Evolutionary conservation across 345 rosid genomes (phyloP).

Genomic region (Anastatica hierochuntica): DNA sequence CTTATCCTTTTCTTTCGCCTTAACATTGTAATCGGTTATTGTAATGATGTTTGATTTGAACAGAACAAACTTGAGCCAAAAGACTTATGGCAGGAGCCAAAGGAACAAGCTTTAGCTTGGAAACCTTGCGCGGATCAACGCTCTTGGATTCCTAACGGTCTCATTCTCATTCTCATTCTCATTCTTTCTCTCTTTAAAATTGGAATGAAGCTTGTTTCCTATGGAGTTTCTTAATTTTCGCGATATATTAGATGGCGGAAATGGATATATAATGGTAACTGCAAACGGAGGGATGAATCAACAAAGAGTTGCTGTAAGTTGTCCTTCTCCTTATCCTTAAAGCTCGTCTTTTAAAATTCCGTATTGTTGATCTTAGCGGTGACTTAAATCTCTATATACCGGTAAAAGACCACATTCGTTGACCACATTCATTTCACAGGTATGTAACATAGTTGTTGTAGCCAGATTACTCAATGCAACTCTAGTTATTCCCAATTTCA

Average conservation of each 20-base stretch:
- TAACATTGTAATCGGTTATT: neutral
- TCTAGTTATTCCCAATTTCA: slow-evolving; percentile 78
- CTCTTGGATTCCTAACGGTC: slow-evolving; percentile 56
- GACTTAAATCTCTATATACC: no score
- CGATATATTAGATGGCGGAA: slow-evolving; percentile 41
- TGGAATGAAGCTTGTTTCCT: neutral
- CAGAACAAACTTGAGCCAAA: slow-evolving; percentile 84
- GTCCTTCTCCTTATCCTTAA: neutral
- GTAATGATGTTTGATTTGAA: slow-evolving; percentile 1
- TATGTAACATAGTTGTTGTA: slow-evolving; percentile 83
- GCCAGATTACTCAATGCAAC: slow-evolving; percentile 78
- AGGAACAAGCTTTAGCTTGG: slow-evolving; percentile 66
- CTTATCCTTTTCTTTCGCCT: neutral
- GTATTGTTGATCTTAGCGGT: no score
- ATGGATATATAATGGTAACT: slow-evolving; percentile 85
- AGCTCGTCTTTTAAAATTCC: neutral
- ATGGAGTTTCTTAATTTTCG: neutral
- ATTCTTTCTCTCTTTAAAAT: neutral
- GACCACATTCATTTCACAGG: slow-evolving; percentile 33
- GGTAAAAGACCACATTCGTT: no score
- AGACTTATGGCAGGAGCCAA: slow-evolving; percentile 85
- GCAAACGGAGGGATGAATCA: slow-evolving; percentile 99
- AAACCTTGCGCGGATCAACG: slow-evolving; percentile 78
- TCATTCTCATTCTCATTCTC: slow-evolving; percentile 22
- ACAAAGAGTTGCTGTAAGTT: slow-evolving; percentile 90